Evolutionary conservation across 2,329 filamentous ascomycete genomes (phyloP).

Genomic region (Exutisphaerella laricina): DNA sequence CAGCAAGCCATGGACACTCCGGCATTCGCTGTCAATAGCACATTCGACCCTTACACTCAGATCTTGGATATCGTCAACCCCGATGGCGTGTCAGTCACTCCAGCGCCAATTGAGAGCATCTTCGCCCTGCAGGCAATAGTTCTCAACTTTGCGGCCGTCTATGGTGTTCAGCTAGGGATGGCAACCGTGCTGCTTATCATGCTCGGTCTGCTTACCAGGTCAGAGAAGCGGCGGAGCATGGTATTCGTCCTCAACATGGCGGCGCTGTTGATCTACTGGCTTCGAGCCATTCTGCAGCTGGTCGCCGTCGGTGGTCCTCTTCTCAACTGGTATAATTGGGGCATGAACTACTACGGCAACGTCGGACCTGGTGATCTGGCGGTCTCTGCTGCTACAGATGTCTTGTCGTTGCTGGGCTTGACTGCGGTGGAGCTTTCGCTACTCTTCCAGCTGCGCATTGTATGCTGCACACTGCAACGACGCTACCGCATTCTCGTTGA

Average conservation of each 20-base stretch:
- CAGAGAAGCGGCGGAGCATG: constrained; percentile 57
- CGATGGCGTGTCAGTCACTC: constrained; percentile 41
- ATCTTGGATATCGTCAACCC: constrained; percentile 42
- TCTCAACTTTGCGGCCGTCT: constrained; percentile 52
- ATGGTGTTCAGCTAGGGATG: constrained; percentile 65
- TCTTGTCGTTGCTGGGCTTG: constrained; percentile 50
- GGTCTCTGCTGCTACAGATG: constrained; percentile 43
- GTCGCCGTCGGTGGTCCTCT: constrained; percentile 58
- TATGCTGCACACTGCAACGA: constrained; percentile 47
- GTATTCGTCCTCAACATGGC: constrained; percentile 62
- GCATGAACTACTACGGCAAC: constrained; percentile 24
- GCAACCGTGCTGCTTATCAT: constrained; percentile 59
- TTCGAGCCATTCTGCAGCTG: constrained; percentile 54
- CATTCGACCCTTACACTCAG: constrained; percentile 51
- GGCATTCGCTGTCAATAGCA: constrained; percentile 9
- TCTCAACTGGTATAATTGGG: constrained; percentile 45
- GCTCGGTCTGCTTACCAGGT: constrained; percentile 61
- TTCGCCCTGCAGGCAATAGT: constrained; percentile 45
- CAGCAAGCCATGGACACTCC: constrained; percentile 9
- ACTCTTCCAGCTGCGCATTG: constrained; percentile 58
- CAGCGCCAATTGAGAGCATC: constrained; percentile 40
- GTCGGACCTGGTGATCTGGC: constrained; percentile 11
- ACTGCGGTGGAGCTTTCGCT: constrained; percentile 54
- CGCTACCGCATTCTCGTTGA: constrained; percentile 45
- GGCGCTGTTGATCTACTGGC: constrained; percentile 55